Base-by-base conservation (phyloP, 1,284 basidiomycete genomes). In the Leucoagaricus sp. region DNA sequence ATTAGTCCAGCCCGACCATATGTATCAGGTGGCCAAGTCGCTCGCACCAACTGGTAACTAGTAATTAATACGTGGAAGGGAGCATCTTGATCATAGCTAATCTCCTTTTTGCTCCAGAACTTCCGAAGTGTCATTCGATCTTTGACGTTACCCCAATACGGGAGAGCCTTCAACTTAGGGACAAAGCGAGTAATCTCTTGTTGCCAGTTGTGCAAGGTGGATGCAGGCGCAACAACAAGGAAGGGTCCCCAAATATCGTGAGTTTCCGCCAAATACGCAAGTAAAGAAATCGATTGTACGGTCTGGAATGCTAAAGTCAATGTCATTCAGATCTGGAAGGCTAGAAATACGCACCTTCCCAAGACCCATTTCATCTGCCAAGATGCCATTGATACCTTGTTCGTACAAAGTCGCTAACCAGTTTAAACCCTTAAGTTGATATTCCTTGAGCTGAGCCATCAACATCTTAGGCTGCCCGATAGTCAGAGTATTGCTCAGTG, bases 201-300 rank as follows among this genome's bases (percentile, higher is more conserved):
- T 72, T 99, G 96, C 97, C 97, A 99, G 69, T 99, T 99, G 75
- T 99, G 97, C 61, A 99, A 78, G 0, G 97, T 99, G 4, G 96
- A 98, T 1, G 96, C 92, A 1, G 97, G 97, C 1, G 97, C 95
- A 49, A 99, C 97, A 57, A 99, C 96, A n/a, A 99, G 83, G 81
- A 99, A 99, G 15, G 97, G 97, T 0, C 97, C 97, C 97, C 97
- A 99, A 60, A 99, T 97, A 69, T 98, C 93, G 71, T 99, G 97
- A 1, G 89, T 88, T 75, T 99, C 97, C 8, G 97, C 96, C 19
- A 99, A 86, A 73, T 99, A 97, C 4, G 96, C 94, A 58, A 99
- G 83, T 10, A 99, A 77, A 19, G 97, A 97, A 55, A 99, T 99
- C 0, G 96, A 98, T 81, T 99, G 97, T 15, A 99, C 95, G 25